Base-by-base conservation (phyloP, 2,329 filamentous ascomycete genomes). In the Talaromyces sp. region DNA sequence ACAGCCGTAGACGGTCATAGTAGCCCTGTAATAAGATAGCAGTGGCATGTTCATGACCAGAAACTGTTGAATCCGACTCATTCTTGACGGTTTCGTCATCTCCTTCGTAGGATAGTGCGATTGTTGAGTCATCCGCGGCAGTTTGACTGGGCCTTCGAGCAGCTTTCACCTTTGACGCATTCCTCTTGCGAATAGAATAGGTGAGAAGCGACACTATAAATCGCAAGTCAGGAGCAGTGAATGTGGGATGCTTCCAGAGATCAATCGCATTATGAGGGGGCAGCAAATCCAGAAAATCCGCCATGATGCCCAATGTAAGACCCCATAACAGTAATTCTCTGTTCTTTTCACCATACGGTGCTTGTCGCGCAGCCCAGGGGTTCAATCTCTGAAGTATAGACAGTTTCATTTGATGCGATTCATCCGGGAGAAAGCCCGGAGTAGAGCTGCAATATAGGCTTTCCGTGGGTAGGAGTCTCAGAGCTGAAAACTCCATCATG, bases 201-300 rank as follows among this genome's bases (percentile, higher is more conserved):
- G 84, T 87, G 65, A 87, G 70, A 9, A 84, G 66, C 75, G 80
- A 85, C 56, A 88, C 79, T 10, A 84, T 73, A 33, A 84, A 73
- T 5, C 81, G 76, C 3, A 88, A 76, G 64, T 89, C 86, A 58
- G 77, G 78, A 1, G 81, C 78, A 0, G 85, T 87, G 66, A 89
- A 88, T 1, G 84, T 88, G 0, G 86, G 86, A 65, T 87, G 88
- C 31, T 80, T 81, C 85, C 86, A 89, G 25, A 87, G 69, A 35
- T 81, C 74, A 3, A 88, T 78, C 1, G 84, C 81, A 55, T 81
- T 83, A 62, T 80, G 76, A 1, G 85, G 84, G n/a, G 85, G 85
- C 3, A 88, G 72, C 65, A 87, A 79, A 62, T 88, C 84, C 22
- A 89, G 76, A 62, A 89, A 84, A 69, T 89, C 86, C 15, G 83